Percentiles rank a stretch among this genome's conserved stretches.
phyloP scores from a whole-genome alignment of 768 basidiomycete species.

The Cantharellus anzutake region DNA sequence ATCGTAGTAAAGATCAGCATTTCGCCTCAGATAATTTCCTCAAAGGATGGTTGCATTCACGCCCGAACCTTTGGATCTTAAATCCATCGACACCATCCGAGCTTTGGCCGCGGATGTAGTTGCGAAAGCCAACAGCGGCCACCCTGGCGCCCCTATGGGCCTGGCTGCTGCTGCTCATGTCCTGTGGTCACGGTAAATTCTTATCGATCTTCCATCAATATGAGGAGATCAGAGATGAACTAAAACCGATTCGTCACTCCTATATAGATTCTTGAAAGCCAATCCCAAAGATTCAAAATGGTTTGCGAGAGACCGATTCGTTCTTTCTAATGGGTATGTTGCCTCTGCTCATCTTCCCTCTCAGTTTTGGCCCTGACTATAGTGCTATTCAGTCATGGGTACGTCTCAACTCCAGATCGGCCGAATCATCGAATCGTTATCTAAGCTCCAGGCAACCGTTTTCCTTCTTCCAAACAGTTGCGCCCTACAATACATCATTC shows the following conservation, averaged over 20 bases:
- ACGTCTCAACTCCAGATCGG: slow-evolving; percentile 16
- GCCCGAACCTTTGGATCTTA: slow-evolving; percentile 25
- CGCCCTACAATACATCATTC: slow-evolving; percentile 79
- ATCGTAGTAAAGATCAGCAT: neutral
- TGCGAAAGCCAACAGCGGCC: slow-evolving; percentile 81
- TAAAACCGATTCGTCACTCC: neutral
- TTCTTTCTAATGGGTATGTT: slow-evolving; percentile 82
- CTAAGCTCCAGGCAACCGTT: slow-evolving; percentile 3
- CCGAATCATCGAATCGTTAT: neutral
- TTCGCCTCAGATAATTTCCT: slow-evolving; percentile 1
- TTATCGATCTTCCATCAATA: neutral
- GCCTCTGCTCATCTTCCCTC: neutral
- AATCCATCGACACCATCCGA: slow-evolving; percentile 53
- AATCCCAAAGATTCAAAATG: slow-evolving; percentile 60
- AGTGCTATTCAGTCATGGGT: slow-evolving; percentile 43
- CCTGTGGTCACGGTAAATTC: slow-evolving; percentile 48
- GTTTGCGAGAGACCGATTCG: slow-evolving; percentile 94
- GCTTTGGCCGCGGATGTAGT: slow-evolving; percentile 60
- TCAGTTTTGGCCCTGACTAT: neutral
- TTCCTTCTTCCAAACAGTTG: slow-evolving; percentile 33
- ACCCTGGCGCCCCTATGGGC: slow-evolving; percentile 90
- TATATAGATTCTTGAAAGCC: slow-evolving; percentile 60
- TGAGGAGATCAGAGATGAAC: neutral
- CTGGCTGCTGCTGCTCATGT: slow-evolving; percentile 74
- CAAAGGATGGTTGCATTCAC: no score